Evolutionary conservation across 371 early-diverging fungal genomes (phyloP).

Genomic region (Actinomortierella wolfii): DNA sequence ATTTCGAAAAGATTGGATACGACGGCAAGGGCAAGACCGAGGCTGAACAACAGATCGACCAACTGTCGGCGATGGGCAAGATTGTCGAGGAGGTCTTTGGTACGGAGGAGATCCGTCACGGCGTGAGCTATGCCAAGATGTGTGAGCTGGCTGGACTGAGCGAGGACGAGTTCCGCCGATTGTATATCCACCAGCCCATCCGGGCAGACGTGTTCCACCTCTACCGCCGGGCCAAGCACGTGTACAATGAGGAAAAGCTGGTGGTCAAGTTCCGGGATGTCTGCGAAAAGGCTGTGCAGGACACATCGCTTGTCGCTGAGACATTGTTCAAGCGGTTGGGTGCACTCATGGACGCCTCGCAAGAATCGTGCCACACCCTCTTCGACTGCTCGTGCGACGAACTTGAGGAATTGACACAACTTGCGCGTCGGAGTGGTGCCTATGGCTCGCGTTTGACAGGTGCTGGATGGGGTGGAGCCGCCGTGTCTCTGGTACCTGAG

Average conservation of each 20-base stretch:
- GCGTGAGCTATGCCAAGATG: constrained; percentile 69
- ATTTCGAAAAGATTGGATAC: constrained; percentile 49
- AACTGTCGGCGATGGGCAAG: constrained; percentile 51
- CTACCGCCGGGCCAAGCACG: constrained; percentile 82
- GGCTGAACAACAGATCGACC: constrained; percentile 52
- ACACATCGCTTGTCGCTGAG: constrained; percentile 13
- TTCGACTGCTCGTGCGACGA: constrained; percentile 92
- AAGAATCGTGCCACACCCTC: constrained; percentile 77
- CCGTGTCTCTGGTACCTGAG: constrained; percentile 82
- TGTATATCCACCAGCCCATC: constrained; percentile 71
- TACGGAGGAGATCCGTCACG: constrained; percentile 51
- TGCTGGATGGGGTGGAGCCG: constrained; percentile 97
- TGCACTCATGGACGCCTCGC: constrained; percentile 88
- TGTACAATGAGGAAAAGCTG: constrained; percentile 81
- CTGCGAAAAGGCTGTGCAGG: constrained; percentile 58
- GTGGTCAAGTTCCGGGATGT: constrained; percentile 79
- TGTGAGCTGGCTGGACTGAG: constrained; percentile 60
- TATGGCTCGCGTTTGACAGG: constrained; percentile 88
- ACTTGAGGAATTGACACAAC: constrained; percentile 77
- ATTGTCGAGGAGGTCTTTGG: constrained; percentile 50
- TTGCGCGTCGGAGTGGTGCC: constrained; percentile 78
- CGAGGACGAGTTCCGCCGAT: constrained; percentile 56
- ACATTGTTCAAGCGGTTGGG: constrained; percentile 58
- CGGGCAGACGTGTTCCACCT: constrained; percentile 78
- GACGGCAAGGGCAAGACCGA: constrained; percentile 28